phyloP scores from a whole-genome alignment of 257 asterid species.

The Thymus mandschuricus region DNA sequence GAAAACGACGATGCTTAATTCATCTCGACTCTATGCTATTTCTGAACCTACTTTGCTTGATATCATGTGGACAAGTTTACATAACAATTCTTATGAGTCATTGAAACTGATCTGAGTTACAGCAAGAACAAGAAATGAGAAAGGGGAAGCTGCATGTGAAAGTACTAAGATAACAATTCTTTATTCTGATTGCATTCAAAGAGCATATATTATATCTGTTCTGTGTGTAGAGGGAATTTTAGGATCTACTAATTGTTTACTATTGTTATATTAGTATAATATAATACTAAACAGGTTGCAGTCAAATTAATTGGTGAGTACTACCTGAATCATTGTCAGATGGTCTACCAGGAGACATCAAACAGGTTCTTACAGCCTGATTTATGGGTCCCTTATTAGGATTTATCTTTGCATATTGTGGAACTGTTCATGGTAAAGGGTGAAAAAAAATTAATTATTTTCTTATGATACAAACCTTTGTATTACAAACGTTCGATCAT shows the following conservation, averaged over 20 bases:
- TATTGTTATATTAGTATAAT: background rate
- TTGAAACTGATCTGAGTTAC: background rate
- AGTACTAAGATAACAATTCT: background rate
- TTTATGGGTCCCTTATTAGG: background rate
- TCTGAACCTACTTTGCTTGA: background rate
- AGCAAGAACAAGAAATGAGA: background rate
- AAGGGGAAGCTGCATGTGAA: background rate
- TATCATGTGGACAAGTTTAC: background rate
- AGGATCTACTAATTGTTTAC: background rate
- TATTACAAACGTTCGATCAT: no score
- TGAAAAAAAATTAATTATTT: no score
- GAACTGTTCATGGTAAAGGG: no score
- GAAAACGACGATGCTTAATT: background rate
- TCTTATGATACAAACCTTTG: no score
- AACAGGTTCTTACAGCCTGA: background rate
- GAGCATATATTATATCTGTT: no score
- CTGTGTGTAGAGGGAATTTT: no score
- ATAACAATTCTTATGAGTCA: background rate
- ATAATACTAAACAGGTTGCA: background rate
- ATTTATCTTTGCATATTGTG: no score
- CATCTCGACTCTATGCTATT: background rate
- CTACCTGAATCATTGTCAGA: conserved; percentile 7
- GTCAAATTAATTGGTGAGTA: background rate
- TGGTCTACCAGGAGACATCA: background rate
- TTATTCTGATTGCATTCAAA: background rate